Conservation (phyloP, 345 rosid species). For the Eucalyptus polyanthemos region DNA sequence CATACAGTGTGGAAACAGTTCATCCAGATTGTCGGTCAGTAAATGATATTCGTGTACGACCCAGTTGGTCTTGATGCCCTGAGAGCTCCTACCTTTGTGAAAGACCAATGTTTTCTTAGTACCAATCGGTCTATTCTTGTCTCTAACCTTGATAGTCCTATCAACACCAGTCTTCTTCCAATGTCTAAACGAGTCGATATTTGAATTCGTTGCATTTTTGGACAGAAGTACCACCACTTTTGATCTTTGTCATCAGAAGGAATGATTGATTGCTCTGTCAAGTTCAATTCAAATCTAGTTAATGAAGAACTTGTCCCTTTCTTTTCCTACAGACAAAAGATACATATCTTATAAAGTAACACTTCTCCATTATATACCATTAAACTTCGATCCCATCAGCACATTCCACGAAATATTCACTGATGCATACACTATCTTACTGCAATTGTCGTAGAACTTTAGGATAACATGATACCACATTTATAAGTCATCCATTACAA, state of each 20-base stretch:
- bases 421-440: not conserved
- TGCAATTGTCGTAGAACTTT: not conserved
- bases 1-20: not conserved
- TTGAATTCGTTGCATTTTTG: not conserved
- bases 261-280: not conserved
- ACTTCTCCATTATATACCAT: not conserved
- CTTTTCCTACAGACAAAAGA: not conserved
- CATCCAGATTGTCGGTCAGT: not conserved
- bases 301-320: not conserved
- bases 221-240: not conserved
- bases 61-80: not conserved
- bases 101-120: not conserved
- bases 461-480: not conserved
- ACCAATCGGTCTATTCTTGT: not conserved
- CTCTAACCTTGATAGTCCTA: not conserved
- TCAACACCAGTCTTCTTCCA: not conserved
- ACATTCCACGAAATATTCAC: not conserved
- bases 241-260: not conserved
- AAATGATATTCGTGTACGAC: not conserved
- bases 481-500: not conserved
- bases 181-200: not conserved
- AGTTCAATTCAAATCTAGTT: not conserved
- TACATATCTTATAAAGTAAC: not conserved
- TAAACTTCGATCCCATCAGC: not conserved
- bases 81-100: not conserved